A percentile compares a stretch with the other conserved stretches of the same genome.
Evolutionary conservation across 306 rosid genomes (phyloP).

Genomic region (Dicorynia guianensis): DNA sequence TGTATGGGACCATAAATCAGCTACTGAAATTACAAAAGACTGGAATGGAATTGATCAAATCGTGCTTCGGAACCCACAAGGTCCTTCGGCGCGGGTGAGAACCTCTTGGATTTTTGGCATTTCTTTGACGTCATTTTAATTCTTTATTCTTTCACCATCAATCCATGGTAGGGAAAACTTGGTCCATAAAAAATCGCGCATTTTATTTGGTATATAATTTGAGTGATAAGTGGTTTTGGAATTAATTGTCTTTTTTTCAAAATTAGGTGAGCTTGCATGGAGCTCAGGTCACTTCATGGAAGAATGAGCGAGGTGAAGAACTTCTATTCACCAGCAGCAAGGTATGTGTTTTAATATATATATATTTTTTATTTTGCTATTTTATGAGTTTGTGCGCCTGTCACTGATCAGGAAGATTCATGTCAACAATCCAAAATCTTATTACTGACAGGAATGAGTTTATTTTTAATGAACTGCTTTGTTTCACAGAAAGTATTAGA

Average conservation of each 20-base stretch:
- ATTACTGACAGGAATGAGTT: constrained; percentile 5
- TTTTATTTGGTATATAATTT: constrained; percentile 25
- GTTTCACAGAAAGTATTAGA: neutral
- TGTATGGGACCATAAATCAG: constrained; percentile 79
- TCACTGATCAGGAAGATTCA: constrained; percentile 14
- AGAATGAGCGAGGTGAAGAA: constrained; percentile 86
- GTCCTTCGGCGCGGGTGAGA: constrained; percentile 80
- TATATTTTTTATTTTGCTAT: neutral
- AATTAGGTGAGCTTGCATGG: constrained; percentile 88
- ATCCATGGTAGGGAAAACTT: constrained; percentile 21
- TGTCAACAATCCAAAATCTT: constrained; percentile 30
- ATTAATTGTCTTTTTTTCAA: constrained; percentile 41
- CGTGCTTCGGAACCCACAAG: constrained; percentile 74
- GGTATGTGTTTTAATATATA: constrained; percentile 49
- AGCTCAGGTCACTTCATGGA: constrained; percentile 94
- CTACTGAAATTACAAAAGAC: constrained; percentile 72
- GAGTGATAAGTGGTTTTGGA: constrained; percentile 10
- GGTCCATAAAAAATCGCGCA: constrained; percentile 9
- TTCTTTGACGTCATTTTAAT: constrained; percentile 20
- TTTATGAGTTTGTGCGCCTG: constrained; percentile 17
- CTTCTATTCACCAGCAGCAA: constrained; percentile 91
- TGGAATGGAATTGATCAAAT: constrained; percentile 82
- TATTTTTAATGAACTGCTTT: constrained; percentile 2
- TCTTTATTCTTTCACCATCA: constrained; percentile 5
- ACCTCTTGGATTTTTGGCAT: constrained; percentile 26